Evolutionary conservation across 2,329 filamentous ascomycete species (phyloP).

Genomic region (Epichloe sylvatica): DNA sequence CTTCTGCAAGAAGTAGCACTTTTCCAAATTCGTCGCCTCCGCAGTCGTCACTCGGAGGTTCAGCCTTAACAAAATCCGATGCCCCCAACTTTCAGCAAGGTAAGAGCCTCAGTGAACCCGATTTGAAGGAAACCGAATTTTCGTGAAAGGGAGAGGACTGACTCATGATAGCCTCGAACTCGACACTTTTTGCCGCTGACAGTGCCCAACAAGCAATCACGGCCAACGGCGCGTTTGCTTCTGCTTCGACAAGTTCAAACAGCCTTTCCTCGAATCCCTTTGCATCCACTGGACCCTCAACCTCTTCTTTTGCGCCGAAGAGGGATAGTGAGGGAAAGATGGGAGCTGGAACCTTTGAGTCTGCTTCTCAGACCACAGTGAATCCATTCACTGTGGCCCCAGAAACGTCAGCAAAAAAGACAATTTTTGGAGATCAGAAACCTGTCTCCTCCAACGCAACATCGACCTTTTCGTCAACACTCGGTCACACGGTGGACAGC

Average conservation of each 20-base stretch:
- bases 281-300: not conserved
- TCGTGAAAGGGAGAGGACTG: not conserved
- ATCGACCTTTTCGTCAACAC: not conserved
- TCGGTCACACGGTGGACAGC: not conserved
- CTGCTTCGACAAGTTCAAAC: not conserved
- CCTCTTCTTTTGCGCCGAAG: not conserved
- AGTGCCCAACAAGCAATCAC: not conserved
- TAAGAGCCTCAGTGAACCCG: not conserved
- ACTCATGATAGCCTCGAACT: conserved; percentile 2
- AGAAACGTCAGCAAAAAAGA: conserved; percentile 10
- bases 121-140: not conserved
- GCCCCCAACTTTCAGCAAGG: not conserved
- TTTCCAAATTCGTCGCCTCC: not conserved
- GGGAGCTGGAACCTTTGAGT: not conserved
- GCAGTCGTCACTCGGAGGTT: not conserved
- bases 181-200: not conserved
- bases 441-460: not conserved
- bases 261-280: not conserved
- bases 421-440: conserved; percentile 3
- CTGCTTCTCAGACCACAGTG: not conserved
- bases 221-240: conserved; percentile 3
- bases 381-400: conserved; percentile 12
- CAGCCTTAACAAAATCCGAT: not conserved
- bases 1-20: not conserved
- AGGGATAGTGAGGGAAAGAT: not conserved